Conservation (phyloP, 345 rosid species). For the Salix koriyanagi region DNA sequence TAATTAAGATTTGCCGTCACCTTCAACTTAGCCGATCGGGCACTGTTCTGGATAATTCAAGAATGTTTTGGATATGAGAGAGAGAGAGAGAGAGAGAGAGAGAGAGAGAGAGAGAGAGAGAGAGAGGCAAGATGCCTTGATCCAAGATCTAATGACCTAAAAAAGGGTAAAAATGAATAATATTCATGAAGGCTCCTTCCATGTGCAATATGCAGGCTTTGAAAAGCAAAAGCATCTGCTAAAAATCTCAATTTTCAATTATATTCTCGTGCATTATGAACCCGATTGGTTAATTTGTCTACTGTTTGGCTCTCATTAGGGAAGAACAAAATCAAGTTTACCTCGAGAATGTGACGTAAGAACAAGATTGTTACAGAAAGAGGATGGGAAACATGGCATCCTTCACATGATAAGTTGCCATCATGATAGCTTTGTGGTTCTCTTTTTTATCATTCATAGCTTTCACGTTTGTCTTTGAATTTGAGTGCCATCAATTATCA, state of each 20-base stretch:
- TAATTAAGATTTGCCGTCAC: neutral
- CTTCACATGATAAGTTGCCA: constrained; percentile 3
- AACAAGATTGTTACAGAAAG: neutral
- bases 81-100: neutral
- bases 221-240: neutral
- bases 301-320: neutral
- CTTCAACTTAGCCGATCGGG: neutral
- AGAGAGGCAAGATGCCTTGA: neutral
- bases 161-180: neutral
- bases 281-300: neutral
- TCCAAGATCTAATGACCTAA: neutral
- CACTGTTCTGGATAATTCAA: neutral
- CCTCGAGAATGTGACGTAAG: neutral
- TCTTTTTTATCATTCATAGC: neutral
- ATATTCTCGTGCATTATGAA: neutral
- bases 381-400: neutral
- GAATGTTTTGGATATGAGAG: neutral
- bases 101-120: neutral
- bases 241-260: neutral
- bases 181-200: neutral
- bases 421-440: neutral
- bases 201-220: neutral
- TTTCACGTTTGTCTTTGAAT: neutral
- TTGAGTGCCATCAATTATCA: neutral
- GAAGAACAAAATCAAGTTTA: neutral